Percentiles rank a stretch among this genome's conserved stretches.
Conservation (phyloP, 2,329 filamentous ascomycete species). For the Apiospora saccharicola region DNA sequence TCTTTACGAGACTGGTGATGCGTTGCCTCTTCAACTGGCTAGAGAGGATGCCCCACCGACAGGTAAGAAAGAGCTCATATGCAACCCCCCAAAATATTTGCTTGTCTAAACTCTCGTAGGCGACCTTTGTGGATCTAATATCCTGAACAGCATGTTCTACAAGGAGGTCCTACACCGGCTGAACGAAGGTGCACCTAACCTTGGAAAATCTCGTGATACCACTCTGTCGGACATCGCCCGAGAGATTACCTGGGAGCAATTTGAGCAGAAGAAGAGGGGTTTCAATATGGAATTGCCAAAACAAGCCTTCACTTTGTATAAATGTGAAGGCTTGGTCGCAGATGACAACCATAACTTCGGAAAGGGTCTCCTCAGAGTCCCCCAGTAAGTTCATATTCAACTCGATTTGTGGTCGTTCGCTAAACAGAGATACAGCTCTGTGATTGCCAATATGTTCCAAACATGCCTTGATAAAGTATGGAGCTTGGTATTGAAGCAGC, state of each 20-base stretch:
- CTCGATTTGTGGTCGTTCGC: accelerated
- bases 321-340: neutral
- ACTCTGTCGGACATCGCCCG: neutral
- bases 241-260: neutral
- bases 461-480: neutral
- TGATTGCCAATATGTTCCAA: neutral
- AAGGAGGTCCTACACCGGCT: neutral
- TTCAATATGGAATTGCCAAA: neutral
- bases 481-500: neutral
- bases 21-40: neutral
- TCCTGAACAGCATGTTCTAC: neutral
- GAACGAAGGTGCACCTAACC: neutral
- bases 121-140: neutral
- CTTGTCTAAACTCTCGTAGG: neutral
- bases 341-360: neutral
- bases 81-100: too few relatives aligned
- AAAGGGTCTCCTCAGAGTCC: neutral
- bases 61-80: neutral
- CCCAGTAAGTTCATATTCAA: neutral
- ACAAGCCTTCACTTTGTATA: neutral
- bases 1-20: neutral
- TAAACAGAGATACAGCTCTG: neutral
- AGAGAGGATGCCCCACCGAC: neutral
- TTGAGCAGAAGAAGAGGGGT: neutral
- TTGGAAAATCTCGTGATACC: neutral